These are phyloP conservation scores for Pyrenopolyporus hunteri DNA, from an alignment of 495 filamentous ascomycete genomes.

Conservation along the genomic window DNA sequence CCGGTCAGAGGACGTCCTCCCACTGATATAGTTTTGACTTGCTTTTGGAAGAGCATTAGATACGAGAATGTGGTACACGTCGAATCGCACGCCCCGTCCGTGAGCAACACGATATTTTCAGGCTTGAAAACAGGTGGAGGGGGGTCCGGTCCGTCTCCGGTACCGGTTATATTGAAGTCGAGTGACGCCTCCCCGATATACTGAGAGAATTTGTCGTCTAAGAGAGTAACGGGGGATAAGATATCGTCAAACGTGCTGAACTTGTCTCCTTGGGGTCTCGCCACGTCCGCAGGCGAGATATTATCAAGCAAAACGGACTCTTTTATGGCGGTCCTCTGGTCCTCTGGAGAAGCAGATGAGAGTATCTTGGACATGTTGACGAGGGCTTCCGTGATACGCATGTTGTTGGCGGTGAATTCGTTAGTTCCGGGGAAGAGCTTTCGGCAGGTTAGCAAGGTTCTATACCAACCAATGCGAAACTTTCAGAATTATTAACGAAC, in stretches of 20 bases:
- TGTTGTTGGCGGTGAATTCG: constrained; percentile 41
- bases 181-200: constrained; percentile 33
- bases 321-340: background rate
- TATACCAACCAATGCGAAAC: background rate
- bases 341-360: constrained; percentile 12
- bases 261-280: constrained; percentile 34
- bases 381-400: constrained; percentile 40
- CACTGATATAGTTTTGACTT: constrained; percentile 62
- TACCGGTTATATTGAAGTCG: constrained; percentile 38
- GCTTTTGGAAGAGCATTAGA: constrained; percentile 61
- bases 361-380: constrained; percentile 34
- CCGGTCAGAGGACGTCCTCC: constrained; percentile 60
- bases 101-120: constrained; percentile 52
- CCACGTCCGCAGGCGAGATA: constrained; percentile 32
- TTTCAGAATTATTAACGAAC: constrained; percentile 16
- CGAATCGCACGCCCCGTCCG: constrained; percentile 66
- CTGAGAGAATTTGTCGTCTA: constrained; percentile 40
- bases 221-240: constrained; percentile 38
- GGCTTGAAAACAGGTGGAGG: constrained; percentile 27
- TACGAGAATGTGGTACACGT: constrained; percentile 67
- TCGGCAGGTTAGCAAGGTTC: constrained; percentile 8
- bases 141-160: constrained; percentile 27
- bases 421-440: constrained; percentile 42
- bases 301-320: constrained; percentile 28
- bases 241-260: constrained; percentile 36